Evolutionary conservation across 331 rosid species (phyloP).

Genomic region (Erythrophleum ivorense): DNA sequence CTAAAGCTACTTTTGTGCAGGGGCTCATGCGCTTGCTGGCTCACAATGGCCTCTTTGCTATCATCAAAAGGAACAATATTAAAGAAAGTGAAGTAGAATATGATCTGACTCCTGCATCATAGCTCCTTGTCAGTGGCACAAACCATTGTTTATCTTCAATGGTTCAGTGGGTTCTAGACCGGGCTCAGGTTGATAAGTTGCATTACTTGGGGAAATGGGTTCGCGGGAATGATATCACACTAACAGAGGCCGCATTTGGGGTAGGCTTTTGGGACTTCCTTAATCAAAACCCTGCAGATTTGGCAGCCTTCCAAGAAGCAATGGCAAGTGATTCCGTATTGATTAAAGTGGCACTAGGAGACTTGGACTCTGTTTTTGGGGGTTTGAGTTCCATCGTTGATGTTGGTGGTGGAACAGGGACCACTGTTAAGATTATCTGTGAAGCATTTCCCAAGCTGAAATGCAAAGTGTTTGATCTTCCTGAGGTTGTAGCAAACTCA

Average conservation of each 20-base stretch:
- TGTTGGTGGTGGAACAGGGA: neutral
- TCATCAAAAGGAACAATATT: neutral
- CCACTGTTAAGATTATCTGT: neutral
- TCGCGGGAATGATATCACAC: neutral
- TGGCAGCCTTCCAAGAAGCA: neutral
- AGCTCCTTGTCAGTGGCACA: neutral
- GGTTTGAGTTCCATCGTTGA: neutral
- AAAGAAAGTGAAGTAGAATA: constrained; percentile 34
- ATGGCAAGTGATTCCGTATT: neutral
- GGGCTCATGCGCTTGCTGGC: neutral
- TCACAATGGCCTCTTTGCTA: neutral
- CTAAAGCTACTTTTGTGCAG: neutral
- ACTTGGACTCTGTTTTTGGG: constrained; percentile 35
- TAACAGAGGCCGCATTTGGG: neutral
- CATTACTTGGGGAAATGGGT: no score
- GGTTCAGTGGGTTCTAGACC: neutral
- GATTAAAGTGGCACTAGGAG: constrained; percentile 11
- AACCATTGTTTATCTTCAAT: neutral
- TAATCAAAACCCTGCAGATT: neutral
- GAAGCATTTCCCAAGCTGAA: constrained; percentile 38
- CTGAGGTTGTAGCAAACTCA: constrained; percentile 40
- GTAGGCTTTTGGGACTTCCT: neutral
- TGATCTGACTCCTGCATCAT: neutral
- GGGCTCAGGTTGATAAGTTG: neutral
- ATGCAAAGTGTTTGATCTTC: constrained; percentile 44